These are phyloP conservation scores for Kregervanrija pseudodelftensis DNA, from an alignment of 805 yeast genomes.

Conservation along the genomic window DNA sequence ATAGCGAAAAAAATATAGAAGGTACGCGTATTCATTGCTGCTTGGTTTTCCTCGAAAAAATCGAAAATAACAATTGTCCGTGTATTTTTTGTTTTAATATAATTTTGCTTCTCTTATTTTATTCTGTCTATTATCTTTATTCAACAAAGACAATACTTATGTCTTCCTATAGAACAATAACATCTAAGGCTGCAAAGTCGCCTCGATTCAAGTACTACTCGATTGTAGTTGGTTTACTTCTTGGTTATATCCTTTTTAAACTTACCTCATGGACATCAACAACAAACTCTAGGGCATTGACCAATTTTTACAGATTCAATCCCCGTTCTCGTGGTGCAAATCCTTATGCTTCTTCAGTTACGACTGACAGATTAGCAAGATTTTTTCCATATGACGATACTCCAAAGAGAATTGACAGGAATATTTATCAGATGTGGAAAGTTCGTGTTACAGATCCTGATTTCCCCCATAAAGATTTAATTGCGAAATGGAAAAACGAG, in stretches of 20 bases:
- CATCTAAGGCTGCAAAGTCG: conserved; percentile 7
- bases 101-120: not conserved
- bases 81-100: not conserved
- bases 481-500: conserved; percentile 28
- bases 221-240: conserved; percentile 19
- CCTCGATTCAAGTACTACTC: conserved; percentile 21
- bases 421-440: conserved; percentile 31
- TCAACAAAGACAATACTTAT: not conserved
- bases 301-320: conserved; percentile 25
- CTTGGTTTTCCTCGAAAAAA: no score
- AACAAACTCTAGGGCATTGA: conserved; percentile 20
- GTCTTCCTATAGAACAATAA: conserved; percentile 4
- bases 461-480: conserved; percentile 27
- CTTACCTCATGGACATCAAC: conserved; percentile 19
- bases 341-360: conserved; percentile 26
- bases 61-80: not conserved
- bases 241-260: conserved; percentile 23
- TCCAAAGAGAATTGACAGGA: conserved; percentile 27
- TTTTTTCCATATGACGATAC: conserved; percentile 28
- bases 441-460: conserved; percentile 27
- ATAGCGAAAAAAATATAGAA: no score
- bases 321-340: conserved; percentile 29
- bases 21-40: not conserved
- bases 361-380: conserved; percentile 24
- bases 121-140: no score